phyloP scores from a whole-genome alignment of 169 alveolate species.

The Cryptosporidium bovis region DNA sequence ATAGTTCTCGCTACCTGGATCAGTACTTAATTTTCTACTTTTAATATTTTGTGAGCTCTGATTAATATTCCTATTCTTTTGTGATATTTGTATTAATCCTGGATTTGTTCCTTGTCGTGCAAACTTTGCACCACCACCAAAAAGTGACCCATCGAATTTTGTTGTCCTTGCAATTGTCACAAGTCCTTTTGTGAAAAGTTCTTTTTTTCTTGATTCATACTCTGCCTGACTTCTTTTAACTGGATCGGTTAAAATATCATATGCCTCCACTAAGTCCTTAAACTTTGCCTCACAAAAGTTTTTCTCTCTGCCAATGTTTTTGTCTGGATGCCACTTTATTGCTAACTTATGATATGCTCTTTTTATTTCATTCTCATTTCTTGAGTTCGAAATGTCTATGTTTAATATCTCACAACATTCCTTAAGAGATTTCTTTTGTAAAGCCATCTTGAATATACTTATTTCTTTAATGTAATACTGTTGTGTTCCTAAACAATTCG shows the following conservation, averaged over 20 bases:
- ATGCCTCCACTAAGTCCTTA: conserved; percentile 85
- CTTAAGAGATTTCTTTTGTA: conserved; percentile 71
- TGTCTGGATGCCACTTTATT: conserved; percentile 86
- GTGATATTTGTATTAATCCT: conserved; percentile 40
- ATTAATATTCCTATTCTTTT: background rate
- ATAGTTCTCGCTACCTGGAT: conserved; percentile 1
- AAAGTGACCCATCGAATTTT: conserved; percentile 57
- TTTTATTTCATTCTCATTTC: conserved; percentile 80
- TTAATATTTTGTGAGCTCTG: background rate
- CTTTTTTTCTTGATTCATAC: conserved; percentile 53
- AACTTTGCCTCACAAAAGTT: conserved; percentile 80
- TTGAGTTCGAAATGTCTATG: conserved; percentile 70
- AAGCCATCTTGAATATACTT: conserved; percentile 4
- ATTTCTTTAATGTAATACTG: background rate
- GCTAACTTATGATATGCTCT: conserved; percentile 84
- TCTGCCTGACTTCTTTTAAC: conserved; percentile 78
- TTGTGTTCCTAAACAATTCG: background rate
- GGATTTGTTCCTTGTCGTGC: conserved; percentile 74
- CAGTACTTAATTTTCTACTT: background rate
- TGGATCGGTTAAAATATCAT: conserved; percentile 83
- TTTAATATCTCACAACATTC: conserved; percentile 83
- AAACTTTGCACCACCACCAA: conserved; percentile 74
- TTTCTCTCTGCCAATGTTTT: conserved; percentile 78
- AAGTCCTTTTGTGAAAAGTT: conserved; percentile 42
- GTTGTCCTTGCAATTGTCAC: conserved; percentile 64